Evolutionary conservation across 495 filamentous ascomycete genomes (phyloP).

Genomic region (Talaromyces trachyspermus): DNA sequence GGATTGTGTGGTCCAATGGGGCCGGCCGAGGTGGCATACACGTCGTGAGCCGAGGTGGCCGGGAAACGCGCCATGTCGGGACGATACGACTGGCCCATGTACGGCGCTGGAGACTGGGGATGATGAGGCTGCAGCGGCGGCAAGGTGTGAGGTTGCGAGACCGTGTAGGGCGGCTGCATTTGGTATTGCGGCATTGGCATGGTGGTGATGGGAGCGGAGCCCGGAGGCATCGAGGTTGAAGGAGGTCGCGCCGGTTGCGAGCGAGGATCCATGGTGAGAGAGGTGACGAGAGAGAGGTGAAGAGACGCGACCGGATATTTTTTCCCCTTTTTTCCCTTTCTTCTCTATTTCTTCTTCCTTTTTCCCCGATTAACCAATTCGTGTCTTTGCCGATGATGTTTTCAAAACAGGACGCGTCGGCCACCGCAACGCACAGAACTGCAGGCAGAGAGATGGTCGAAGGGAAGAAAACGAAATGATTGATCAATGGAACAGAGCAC

Average conservation of each 20-base stretch:
- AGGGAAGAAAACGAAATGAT: no score
- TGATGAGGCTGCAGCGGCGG: conserved; percentile 62
- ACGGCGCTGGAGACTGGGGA: conserved; percentile 38
- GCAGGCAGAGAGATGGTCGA: no score
- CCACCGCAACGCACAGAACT: no score
- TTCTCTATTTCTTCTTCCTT: conserved; percentile 10
- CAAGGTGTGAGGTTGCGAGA: conserved; percentile 58
- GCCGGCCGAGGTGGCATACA: conserved; percentile 41
- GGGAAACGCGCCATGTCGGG: conserved; percentile 58
- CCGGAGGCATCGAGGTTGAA: conserved; percentile 50
- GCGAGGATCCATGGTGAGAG: conserved; percentile 38
- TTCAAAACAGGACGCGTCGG: no score
- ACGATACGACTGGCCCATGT: conserved; percentile 52
- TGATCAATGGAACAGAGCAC: no score
- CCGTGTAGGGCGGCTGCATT: conserved; percentile 52
- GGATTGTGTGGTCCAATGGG: conserved; percentile 47
- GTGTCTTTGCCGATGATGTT: conserved; percentile 16
- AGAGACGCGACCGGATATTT: conserved; percentile 12
- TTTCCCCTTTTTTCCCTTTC: conserved; percentile 14
- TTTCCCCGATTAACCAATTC: conserved; percentile 14
- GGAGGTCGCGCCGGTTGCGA: conserved; percentile 50
- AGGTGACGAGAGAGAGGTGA: conserved; percentile 18
- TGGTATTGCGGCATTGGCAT: conserved; percentile 45
- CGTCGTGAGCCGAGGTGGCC: conserved; percentile 54
- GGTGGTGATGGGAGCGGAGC: conserved; percentile 38